Base-by-base conservation (phyloP, 768 basidiomycete genomes). In the Ramaria sp. region DNA sequence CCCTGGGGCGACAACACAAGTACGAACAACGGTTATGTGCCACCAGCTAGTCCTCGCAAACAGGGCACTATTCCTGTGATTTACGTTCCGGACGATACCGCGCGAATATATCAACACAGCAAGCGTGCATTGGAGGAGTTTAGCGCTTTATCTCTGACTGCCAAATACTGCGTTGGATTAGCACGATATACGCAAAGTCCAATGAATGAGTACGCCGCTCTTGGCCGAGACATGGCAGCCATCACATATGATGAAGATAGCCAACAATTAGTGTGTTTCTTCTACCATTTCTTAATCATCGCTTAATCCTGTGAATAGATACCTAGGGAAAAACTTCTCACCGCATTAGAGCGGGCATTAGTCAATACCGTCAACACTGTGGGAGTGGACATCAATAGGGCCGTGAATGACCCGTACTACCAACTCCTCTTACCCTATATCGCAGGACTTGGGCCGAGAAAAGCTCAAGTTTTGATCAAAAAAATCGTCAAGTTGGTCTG, bases 331-430 rank as follows among this genome's bases (percentile, higher is more conserved):
- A 96, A 95, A 65, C 71, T 97, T 13, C 67, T 91, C 47, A 67
- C 74, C 5, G 80, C 83, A 0, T 79, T 96, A 38, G 96, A 99
- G 66, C 82, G 89, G 38, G 83, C 80, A 25, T 71, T 99, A 36
- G 89, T 96, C 55, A 94, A 97, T 65, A 74, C 89, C 25, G 85
- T 88, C 55, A 97, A 94, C 69, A 82, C 82, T 63, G 84, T 94
- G 57, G 96, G 96, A 28, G 93, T 98, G 43, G 94, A 98, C 65
- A 87, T 99, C 71, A 98, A 99, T 66, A 85, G 86, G 28, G 89
- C 91, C 32, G 83, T 92, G 16, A 81, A 82, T 1, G 91, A 97
- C 66, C 61, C 82, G 3, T 96, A 98, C 67, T 92, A 96, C 64
- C 85, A 88, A 60, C 77, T 84, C 50, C 76, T 97, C 30, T 74